phyloP scores from a whole-genome alignment of 495 filamentous ascomycete species.

The Staphylotrichum longicolle region DNA sequence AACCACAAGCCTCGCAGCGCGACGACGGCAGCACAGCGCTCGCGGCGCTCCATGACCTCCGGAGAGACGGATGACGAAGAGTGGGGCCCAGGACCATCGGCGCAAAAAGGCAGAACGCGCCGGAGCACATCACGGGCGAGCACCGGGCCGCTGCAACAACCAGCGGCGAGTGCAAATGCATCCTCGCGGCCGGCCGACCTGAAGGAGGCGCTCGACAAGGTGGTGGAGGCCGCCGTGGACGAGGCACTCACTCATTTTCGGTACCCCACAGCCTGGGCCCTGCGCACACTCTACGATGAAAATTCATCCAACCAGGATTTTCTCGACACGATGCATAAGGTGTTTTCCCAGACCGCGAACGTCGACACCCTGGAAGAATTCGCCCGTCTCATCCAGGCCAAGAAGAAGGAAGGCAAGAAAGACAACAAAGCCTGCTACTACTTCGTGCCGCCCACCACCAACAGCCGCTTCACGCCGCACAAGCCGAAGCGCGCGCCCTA shows the following conservation, averaged over 20 bases:
- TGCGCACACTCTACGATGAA: slow-evolving; percentile 54
- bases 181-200: slow-evolving; percentile 29
- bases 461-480: slow-evolving; percentile 34
- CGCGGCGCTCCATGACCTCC: slow-evolving; percentile 26
- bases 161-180: slow-evolving; percentile 15
- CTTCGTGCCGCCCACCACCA: slow-evolving; percentile 42
- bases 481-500: slow-evolving; percentile 44
- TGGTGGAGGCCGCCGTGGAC: slow-evolving; percentile 43
- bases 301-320: slow-evolving; percentile 41
- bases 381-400: slow-evolving; percentile 38
- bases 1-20: slow-evolving; percentile 13
- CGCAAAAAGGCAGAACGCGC: slow-evolving; percentile 21
- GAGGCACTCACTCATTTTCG: slow-evolving; percentile 48
- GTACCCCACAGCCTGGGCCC: slow-evolving; percentile 55
- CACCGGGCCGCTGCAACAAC: slow-evolving; percentile 22
- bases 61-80: slow-evolving; percentile 27
- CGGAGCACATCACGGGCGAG: slow-evolving; percentile 30
- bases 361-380: slow-evolving; percentile 46
- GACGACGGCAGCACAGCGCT: slow-evolving; percentile 16
- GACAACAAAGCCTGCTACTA: slow-evolving; percentile 48
- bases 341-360: slow-evolving; percentile 48
- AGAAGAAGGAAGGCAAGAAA: slow-evolving; percentile 50
- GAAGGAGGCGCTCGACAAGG: slow-evolving; percentile 36
- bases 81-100: slow-evolving; percentile 20
- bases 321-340: slow-evolving; percentile 46